Percentiles rank a stretch among this genome's conserved stretches.
Evolutionary conservation across 2,329 filamentous ascomycete species (phyloP).

Genomic region (Xylaria sp.): DNA sequence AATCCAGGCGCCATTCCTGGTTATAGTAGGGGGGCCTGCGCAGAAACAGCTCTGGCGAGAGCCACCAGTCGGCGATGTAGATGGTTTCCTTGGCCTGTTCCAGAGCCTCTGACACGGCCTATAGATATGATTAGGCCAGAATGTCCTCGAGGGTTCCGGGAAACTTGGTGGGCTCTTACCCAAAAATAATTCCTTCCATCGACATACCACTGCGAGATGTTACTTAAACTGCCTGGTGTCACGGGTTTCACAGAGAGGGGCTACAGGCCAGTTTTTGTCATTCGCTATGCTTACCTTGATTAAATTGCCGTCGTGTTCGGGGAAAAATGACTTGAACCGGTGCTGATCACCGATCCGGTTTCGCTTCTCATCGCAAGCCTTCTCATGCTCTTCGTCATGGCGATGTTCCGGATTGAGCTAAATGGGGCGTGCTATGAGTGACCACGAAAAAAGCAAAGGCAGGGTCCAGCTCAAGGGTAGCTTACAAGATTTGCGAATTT

Average conservation of each 20-base stretch:
- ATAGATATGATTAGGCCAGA: conserved; percentile 2
- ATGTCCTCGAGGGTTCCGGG: too few relatives aligned
- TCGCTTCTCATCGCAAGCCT: conserved; percentile 80
- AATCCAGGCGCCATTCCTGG: conserved; percentile 86
- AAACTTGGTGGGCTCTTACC: conserved; percentile 43
- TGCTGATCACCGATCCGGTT: conserved; percentile 71
- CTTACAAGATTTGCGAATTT: conserved; percentile 65
- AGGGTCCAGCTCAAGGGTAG: not conserved
- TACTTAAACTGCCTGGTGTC: too few relatives aligned
- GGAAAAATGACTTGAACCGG: conserved; percentile 89
- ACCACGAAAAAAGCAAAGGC: conserved; percentile 5
- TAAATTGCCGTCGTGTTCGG: conserved; percentile 80
- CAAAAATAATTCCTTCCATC: conserved; percentile 96
- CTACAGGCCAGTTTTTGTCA: too few relatives aligned
- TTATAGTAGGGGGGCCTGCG: conserved; percentile 80
- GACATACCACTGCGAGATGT: conserved; percentile 98
- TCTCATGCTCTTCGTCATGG: conserved; percentile 91
- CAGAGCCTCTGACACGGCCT: conserved; percentile 83
- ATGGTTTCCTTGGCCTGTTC: conserved; percentile 90
- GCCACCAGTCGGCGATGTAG: conserved; percentile 97
- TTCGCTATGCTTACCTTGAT: too few relatives aligned
- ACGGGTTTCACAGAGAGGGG: too few relatives aligned
- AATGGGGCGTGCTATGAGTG: conserved; percentile 13
- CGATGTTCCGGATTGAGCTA: conserved; percentile 85
- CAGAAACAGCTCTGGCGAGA: conserved; percentile 85